Evolutionary conservation across 2,329 filamentous ascomycete genomes (phyloP).

Genomic region (Rhynchosporium secalis): DNA sequence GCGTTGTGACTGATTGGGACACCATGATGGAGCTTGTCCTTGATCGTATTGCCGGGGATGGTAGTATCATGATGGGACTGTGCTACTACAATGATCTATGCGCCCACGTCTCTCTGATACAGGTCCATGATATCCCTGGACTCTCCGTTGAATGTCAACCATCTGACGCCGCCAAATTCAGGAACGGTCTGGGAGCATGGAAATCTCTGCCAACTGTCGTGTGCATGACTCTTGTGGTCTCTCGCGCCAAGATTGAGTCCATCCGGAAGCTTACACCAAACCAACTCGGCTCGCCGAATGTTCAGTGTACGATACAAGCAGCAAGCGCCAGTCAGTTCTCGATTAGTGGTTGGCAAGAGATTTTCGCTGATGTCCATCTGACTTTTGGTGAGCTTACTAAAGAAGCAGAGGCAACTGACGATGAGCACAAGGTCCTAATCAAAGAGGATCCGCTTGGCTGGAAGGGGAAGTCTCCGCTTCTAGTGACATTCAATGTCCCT

Average conservation of each 20-base stretch:
- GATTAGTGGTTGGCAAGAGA: conserved; percentile 1
- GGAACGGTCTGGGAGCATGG: background rate
- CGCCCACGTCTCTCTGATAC: background rate
- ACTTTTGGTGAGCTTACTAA: conserved; percentile 13
- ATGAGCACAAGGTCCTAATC: conserved; percentile 6
- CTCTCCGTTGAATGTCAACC: background rate
- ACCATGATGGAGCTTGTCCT: conserved; percentile 11
- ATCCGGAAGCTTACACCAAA: background rate
- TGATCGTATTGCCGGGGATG: background rate
- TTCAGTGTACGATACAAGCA: conserved; percentile 6
- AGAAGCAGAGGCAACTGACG: background rate
- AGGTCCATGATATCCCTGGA: background rate
- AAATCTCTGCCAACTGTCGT: conserved; percentile 13
- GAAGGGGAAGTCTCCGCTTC: conserved; percentile 10
- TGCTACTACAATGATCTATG: conserved; percentile 5
- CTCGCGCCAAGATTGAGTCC: conserved; percentile 2
- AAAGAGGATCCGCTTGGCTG: conserved; percentile 14
- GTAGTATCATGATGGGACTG: background rate
- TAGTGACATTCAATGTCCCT: conserved; percentile 16
- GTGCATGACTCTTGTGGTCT: conserved; percentile 18
- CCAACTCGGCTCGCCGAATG: background rate
- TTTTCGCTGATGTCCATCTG: conserved; percentile 17
- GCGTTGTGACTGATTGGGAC: conserved; percentile 12
- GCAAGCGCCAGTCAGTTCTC: background rate
- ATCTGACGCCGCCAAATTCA: background rate